These are phyloP conservation scores for Pseudomicrostroma phylloplanum DNA, from an alignment of 1,284 basidiomycete genomes.

Conservation along the genomic window DNA sequence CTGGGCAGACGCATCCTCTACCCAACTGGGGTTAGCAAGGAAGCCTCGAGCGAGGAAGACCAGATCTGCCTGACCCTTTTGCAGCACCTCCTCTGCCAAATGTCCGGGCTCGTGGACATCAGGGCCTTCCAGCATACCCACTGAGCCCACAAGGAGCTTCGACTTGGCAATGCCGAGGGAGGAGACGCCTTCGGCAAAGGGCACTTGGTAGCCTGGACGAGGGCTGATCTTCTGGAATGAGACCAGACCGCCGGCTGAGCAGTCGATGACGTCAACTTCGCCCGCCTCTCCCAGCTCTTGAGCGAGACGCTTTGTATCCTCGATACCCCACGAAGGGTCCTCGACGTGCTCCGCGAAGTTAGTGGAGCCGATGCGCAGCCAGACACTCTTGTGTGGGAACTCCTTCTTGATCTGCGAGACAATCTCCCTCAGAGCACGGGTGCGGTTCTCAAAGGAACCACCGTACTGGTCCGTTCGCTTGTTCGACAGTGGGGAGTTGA, in stretches of 20 bases:
- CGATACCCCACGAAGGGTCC: slow-evolving; percentile 33
- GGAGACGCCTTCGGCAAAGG: slow-evolving; percentile 27
- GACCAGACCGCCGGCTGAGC: slow-evolving; percentile 38
- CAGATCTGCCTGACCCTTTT: slow-evolving; percentile 27
- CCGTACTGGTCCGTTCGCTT: slow-evolving; percentile 48
- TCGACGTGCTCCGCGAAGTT: slow-evolving; percentile 38
- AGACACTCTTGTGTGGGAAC: slow-evolving; percentile 40
- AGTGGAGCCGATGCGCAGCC: slow-evolving; percentile 43
- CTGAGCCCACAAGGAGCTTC: slow-evolving; percentile 31
- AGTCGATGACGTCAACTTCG: slow-evolving; percentile 42
- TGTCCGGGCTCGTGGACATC: slow-evolving; percentile 21
- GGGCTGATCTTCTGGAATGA: slow-evolving; percentile 29
- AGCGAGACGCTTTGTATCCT: slow-evolving; percentile 33
- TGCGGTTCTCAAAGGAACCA: slow-evolving; percentile 42
- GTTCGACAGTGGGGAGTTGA: slow-evolving; percentile 40
- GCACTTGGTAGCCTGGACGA: slow-evolving; percentile 41
- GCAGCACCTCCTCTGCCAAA: slow-evolving; percentile 35
- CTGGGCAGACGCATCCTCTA: slow-evolving; percentile 24
- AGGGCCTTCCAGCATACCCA: slow-evolving; percentile 42
- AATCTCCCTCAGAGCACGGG: slow-evolving; percentile 28
- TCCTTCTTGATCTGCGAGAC: slow-evolving; percentile 29
- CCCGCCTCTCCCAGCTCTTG: slow-evolving; percentile 28
- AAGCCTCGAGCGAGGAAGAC: slow-evolving; percentile 36
- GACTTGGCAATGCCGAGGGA: slow-evolving; percentile 19
- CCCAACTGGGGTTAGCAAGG: slow-evolving; percentile 38